Conservation (phyloP, 1,139 yeast species). For the Suhomyces bolitotheri region DNA sequence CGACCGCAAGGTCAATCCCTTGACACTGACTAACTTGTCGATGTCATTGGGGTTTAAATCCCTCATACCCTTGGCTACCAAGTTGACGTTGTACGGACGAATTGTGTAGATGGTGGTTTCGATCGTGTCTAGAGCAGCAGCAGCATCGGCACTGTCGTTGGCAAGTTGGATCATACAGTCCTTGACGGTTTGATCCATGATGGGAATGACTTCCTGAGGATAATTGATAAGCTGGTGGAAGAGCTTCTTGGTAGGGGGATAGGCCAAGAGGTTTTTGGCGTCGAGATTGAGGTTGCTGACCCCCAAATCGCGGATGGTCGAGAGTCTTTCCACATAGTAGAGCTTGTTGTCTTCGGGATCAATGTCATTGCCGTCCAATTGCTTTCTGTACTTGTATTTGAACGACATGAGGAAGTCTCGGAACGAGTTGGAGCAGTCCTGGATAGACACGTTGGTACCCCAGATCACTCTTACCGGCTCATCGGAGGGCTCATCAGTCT, state of each 20-base stretch:
- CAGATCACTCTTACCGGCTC: constrained; percentile 90
- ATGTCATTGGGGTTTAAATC: constrained; percentile 95
- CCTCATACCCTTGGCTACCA: constrained; percentile 77
- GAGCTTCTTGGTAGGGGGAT: constrained; percentile 72
- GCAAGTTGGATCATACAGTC: constrained; percentile 84
- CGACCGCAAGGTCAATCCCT: constrained; percentile 86
- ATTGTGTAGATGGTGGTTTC: constrained; percentile 84
- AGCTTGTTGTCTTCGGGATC: constrained; percentile 69
- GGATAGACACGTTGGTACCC: constrained; percentile 97
- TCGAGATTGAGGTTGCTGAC: constrained; percentile 83
- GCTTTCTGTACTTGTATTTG: constrained; percentile 72
- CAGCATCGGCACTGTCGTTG: constrained; percentile 49
- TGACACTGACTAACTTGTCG: constrained; percentile 86
- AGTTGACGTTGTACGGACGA: constrained; percentile 78
- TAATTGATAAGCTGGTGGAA: constrained; percentile 85
- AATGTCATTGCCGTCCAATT: constrained; percentile 49
- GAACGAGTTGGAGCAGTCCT: constrained; percentile 78
- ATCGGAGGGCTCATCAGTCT: constrained; percentile 62
- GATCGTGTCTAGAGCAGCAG: constrained; percentile 59
- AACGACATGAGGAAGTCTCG: constrained; percentile 82
- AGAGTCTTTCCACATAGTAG: constrained; percentile 71
- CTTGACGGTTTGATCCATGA: constrained; percentile 94
- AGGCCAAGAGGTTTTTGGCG: constrained; percentile 74
- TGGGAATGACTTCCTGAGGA: constrained; percentile 96
- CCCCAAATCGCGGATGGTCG: constrained; percentile 75